phyloP scores from a whole-genome alignment of 2,329 filamentous ascomycete genomes.

The Helotiales sp. region DNA sequence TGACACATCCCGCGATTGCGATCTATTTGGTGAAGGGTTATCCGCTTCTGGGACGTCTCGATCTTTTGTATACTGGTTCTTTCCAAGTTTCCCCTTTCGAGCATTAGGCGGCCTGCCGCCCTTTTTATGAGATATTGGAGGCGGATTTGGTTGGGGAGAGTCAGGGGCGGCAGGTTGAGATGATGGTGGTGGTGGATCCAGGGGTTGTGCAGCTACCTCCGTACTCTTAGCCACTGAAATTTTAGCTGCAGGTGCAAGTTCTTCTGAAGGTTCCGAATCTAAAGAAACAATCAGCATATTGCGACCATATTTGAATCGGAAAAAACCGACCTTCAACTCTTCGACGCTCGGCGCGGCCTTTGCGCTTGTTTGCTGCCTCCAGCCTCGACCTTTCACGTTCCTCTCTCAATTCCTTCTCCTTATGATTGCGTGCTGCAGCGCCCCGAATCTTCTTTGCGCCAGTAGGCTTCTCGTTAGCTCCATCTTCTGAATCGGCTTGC shows the following conservation, averaged over 20 bases:
- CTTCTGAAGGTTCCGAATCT: slow-evolving; percentile 77
- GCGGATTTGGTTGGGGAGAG: slow-evolving; percentile 51
- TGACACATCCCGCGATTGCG: slow-evolving; percentile 51
- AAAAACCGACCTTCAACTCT: slow-evolving; percentile 73
- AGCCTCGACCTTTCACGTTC: slow-evolving; percentile 75
- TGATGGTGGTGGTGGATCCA: slow-evolving; percentile 50
- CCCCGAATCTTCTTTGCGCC: slow-evolving; percentile 64
- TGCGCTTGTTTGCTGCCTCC: slow-evolving; percentile 79
- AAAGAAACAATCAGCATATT: slow-evolving; percentile 37
- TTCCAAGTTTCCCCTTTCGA: slow-evolving; percentile 69
- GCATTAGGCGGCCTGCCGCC: slow-evolving; percentile 65
- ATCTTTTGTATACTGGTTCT: slow-evolving; percentile 84
- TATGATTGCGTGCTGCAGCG: slow-evolving; percentile 60
- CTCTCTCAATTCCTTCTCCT: slow-evolving; percentile 69
- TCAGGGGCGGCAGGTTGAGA: slow-evolving; percentile 53
- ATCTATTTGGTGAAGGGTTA: slow-evolving; percentile 60
- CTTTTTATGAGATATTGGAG: slow-evolving; percentile 63
- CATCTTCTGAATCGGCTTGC: slow-evolving; percentile 75
- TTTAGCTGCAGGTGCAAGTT: slow-evolving; percentile 59
- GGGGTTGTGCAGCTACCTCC: slow-evolving; percentile 39
- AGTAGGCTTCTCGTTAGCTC: slow-evolving; percentile 55
- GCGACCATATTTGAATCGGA: background rate
- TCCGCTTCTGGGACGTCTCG: slow-evolving; percentile 59
- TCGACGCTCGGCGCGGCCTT: slow-evolving; percentile 79
- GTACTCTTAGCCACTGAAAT: slow-evolving; percentile 41